Evolutionary conservation across 2,329 filamentous ascomycete genomes (phyloP).

Genomic region (Geosmithia morbida): DNA sequence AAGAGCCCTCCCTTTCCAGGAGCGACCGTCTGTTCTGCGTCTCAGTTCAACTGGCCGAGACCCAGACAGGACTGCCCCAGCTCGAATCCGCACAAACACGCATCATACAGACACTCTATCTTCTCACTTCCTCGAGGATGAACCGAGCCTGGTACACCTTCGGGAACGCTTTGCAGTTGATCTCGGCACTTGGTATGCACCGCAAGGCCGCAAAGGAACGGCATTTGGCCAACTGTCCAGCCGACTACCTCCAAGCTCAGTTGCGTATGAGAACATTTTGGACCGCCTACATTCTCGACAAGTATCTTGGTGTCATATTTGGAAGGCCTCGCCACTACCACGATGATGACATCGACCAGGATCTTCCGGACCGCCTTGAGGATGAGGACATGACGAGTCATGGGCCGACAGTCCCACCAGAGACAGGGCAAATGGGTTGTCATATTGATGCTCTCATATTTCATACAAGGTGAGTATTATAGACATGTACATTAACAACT

Average conservation of each 20-base stretch:
- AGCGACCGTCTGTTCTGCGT: conserved; percentile 16
- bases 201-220: conserved; percentile 17
- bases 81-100: conserved; percentile 26
- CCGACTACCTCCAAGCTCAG: conserved; percentile 19
- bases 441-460: conserved; percentile 32
- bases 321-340: conserved; percentile 47
- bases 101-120: conserved; percentile 25
- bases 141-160: conserved; percentile 33
- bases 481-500: background rate
- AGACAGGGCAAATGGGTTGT: background rate
- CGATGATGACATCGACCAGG: conserved; percentile 51
- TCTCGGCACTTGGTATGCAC: conserved; percentile 23
- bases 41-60: conserved; percentile 12
- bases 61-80: conserved; percentile 11
- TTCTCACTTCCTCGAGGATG: conserved; percentile 27
- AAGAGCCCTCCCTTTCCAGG: conserved; percentile 11
- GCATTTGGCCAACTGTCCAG: conserved; percentile 2
- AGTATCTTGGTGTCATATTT: conserved; percentile 47
- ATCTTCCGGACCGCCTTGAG: conserved; percentile 38
- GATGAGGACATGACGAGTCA: conserved; percentile 39
- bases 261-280: conserved; percentile 38
- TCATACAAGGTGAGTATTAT: conserved; percentile 21
- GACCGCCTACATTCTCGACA: conserved; percentile 50
- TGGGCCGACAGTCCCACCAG: conserved; percentile 10
- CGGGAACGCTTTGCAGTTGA: conserved; percentile 23